These are phyloP conservation scores for Jaapia argillacea DNA, from an alignment of 768 basidiomycete species.

Conservation along the genomic window DNA sequence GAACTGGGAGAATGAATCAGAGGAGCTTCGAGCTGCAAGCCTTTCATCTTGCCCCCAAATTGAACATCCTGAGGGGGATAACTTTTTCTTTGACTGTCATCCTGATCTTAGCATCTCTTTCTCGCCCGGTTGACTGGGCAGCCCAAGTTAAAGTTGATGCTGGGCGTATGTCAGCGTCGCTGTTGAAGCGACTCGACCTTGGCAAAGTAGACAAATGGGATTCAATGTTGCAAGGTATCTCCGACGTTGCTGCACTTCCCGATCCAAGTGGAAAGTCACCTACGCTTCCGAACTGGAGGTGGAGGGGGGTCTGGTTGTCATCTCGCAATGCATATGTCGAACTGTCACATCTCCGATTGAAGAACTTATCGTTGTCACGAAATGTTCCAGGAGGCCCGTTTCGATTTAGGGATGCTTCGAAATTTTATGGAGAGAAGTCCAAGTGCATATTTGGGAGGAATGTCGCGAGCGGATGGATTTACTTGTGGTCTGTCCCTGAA, in stretches of 20 bases:
- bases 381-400: too few species aligned
- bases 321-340: slow-evolving; percentile 80
- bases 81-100: background rate
- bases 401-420: too few species aligned
- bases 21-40: too few species aligned
- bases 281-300: slow-evolving; percentile 92
- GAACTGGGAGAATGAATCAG: too few species aligned
- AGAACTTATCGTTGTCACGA: slow-evolving; percentile 87
- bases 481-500: too few species aligned
- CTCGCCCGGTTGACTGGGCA: slow-evolving; percentile 32
- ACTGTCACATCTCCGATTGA: slow-evolving; percentile 97
- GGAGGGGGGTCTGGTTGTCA: too few species aligned
- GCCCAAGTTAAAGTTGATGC: slow-evolving; percentile 71
- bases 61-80: slow-evolving; percentile 67
- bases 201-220: slow-evolving; percentile 82
- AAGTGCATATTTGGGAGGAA: too few species aligned
- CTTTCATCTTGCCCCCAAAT: too few species aligned
- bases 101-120: slow-evolving; percentile 2
- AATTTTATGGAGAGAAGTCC: too few species aligned
- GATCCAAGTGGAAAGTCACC: slow-evolving; percentile 82
- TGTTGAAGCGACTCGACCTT: slow-evolving; percentile 83
- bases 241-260: slow-evolving; percentile 76
- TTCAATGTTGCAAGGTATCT: slow-evolving; percentile 83
- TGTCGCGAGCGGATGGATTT: too few species aligned
- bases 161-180: slow-evolving; percentile 73